phyloP scores from a whole-genome alignment of 768 basidiomycete genomes.

The Hygrophorus pudorinus region DNA sequence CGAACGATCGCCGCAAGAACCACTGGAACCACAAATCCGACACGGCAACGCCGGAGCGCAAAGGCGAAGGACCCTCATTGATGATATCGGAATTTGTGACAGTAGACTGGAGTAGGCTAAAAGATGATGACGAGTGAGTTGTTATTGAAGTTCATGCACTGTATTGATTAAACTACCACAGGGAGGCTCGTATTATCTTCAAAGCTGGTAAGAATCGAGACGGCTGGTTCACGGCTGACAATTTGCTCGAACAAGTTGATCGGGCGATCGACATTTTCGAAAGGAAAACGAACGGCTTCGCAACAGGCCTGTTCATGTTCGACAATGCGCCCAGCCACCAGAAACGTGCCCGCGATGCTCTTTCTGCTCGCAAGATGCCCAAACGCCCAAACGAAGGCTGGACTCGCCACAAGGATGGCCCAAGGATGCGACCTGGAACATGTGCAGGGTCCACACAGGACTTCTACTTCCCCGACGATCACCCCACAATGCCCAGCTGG shows the following conservation, averaged over 20 bases:
- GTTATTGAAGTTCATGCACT: neutral
- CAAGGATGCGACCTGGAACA: neutral
- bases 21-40: conserved; percentile 13
- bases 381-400: neutral
- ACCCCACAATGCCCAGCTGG: too few species aligned
- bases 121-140: conserved; percentile 6
- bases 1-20: conserved; percentile 15
- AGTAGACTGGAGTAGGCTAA: conserved; percentile 15
- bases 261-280: conserved; percentile 16
- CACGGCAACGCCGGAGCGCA: conserved; percentile 14
- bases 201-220: conserved; percentile 16
- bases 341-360: neutral
- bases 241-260: conserved; percentile 14
- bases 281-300: conserved; percentile 10
- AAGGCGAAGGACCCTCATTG: conserved; percentile 21
- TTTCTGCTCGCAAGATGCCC: too few species aligned
- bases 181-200: conserved; percentile 15
- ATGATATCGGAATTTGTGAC: conserved; percentile 24
- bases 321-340: conserved; percentile 12
- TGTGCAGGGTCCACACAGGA: neutral
- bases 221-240: conserved; percentile 16
- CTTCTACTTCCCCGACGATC: conserved; percentile 3
- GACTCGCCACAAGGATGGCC: neutral
- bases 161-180: neutral
- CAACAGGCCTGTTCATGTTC: conserved; percentile 11